Percentiles rank a stretch among this genome's conserved stretches.
Evolutionary conservation across 2,329 filamentous ascomycete genomes (phyloP).

Genomic region (Microascus cirrosus): DNA sequence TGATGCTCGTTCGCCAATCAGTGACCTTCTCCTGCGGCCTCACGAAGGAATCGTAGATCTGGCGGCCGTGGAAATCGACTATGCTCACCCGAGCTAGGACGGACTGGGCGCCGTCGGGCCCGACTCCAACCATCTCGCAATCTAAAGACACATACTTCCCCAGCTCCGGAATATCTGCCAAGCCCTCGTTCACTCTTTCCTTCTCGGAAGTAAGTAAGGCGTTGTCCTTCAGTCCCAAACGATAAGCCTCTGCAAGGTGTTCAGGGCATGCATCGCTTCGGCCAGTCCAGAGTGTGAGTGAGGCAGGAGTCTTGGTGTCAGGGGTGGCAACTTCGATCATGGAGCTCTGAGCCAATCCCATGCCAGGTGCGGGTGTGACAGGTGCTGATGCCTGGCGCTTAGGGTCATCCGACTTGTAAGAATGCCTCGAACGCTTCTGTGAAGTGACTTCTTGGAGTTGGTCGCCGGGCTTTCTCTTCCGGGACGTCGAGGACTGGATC

Average conservation of each 20-base stretch:
- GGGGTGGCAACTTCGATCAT: conserved; percentile 22
- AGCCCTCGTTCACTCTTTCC: conserved; percentile 52
- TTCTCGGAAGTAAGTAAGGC: conserved; percentile 34
- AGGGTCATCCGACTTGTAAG: neutral
- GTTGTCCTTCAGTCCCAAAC: conserved; percentile 36
- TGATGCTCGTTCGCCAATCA: conserved; percentile 83
- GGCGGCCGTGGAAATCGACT: conserved; percentile 86
- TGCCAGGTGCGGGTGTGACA: neutral
- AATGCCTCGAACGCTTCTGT: neutral
- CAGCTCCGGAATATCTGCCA: conserved; percentile 50
- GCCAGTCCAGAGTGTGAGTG: conserved; percentile 47
- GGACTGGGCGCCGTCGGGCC: conserved; percentile 57
- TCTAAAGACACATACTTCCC: conserved; percentile 91
- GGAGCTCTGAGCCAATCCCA: conserved; percentile 48
- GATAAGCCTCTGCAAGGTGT: conserved; percentile 51
- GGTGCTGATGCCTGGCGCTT: neutral
- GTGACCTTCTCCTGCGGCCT: conserved; percentile 66
- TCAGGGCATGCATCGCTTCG: conserved; percentile 51
- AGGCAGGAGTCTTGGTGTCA: conserved; percentile 32
- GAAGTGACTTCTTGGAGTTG: neutral
- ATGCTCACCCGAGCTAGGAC: conserved; percentile 78
- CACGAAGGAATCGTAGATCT: conserved; percentile 92
- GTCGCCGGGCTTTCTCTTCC: conserved; percentile 29
- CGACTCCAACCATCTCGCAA: conserved; percentile 96
- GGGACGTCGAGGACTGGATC: conserved; percentile 32